Conservation (phyloP, 345 rosid species). For the Citrus medica region DNA sequence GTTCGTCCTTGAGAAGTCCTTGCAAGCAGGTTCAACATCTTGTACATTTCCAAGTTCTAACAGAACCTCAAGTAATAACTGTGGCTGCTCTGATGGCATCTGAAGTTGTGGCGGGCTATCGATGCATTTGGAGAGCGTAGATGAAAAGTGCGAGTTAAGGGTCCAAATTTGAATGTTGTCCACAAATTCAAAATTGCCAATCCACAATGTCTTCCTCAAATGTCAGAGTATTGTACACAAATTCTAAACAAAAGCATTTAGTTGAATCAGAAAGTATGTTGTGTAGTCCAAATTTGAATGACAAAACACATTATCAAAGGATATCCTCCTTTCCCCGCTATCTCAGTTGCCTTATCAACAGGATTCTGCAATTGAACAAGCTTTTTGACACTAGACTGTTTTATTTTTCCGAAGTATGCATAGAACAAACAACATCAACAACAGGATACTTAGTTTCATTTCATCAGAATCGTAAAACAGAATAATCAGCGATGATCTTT, state of each 20-base stretch:
- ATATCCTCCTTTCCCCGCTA: conserved; percentile 50
- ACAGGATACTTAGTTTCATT: too few relatives aligned
- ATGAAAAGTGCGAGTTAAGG: conserved; percentile 19
- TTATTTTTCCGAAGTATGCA: not conserved
- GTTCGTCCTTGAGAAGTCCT: too few relatives aligned
- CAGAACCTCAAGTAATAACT: conserved; percentile 31
- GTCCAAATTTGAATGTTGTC: not conserved
- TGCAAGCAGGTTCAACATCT: not conserved
- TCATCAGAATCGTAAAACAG: too few relatives aligned
- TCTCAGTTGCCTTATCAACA: conserved; percentile 39
- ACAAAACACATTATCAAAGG: conserved; percentile 24
- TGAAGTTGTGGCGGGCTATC: conserved; percentile 15
- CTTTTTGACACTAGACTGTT: conserved; percentile 41
- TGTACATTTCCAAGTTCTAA: conserved; percentile 13
- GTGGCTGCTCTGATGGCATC: conserved; percentile 35
- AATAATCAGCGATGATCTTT: not conserved
- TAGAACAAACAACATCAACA: too few relatives aligned
- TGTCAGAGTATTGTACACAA: too few relatives aligned
- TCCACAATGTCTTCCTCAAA: not conserved
- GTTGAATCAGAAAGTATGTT: not conserved
- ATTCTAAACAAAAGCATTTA: too few relatives aligned
- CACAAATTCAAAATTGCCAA: not conserved
- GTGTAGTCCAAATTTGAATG: not conserved
- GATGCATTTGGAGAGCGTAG: conserved; percentile 19
- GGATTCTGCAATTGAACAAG: conserved; percentile 21